Evolutionary conservation across 257 asterid species (phyloP).

Genomic region (Gentiana dahurica): DNA sequence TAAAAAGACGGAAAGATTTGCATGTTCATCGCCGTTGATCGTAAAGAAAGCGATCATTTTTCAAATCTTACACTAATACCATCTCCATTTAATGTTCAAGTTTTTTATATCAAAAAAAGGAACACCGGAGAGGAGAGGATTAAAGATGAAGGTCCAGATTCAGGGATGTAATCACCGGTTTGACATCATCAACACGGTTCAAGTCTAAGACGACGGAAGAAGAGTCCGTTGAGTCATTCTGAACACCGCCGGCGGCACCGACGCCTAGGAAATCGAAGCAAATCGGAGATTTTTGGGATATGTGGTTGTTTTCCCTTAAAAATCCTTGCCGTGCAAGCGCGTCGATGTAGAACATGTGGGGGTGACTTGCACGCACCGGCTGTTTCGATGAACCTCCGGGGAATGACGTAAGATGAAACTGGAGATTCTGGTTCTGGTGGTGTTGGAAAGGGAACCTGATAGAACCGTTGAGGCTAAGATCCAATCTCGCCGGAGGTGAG

Average conservation of each 20-base stretch:
- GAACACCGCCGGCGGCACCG: slow-evolving; percentile 2
- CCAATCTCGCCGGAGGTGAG: slow-evolving; percentile 7
- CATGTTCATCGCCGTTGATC: slow-evolving; percentile 6
- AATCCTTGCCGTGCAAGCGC: slow-evolving; percentile 6
- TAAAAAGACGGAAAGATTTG: neutral
- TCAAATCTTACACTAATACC: too few species aligned
- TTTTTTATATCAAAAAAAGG: neutral
- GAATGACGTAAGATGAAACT: neutral
- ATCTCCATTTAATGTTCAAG: too few species aligned
- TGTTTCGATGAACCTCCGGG: slow-evolving; percentile 6
- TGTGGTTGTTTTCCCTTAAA: neutral
- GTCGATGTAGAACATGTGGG: slow-evolving; percentile 11
- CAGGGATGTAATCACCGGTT: too few species aligned
- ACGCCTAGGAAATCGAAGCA: slow-evolving; percentile 10
- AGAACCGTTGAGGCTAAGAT: slow-evolving; percentile 14
- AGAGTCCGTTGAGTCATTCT: slow-evolving; percentile 16
- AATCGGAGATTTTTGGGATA: neutral
- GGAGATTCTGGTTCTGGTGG: too few species aligned
- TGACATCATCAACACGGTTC: slow-evolving; percentile 3
- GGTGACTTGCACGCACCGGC: neutral
- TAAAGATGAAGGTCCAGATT: slow-evolving; percentile 15
- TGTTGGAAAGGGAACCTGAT: slow-evolving; percentile 14
- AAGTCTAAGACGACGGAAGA: slow-evolving; percentile 18
- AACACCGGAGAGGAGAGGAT: slow-evolving; percentile 3
- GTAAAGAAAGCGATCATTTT: too few species aligned